These are phyloP conservation scores for Metschnikowia proteae DNA, from an alignment of 805 yeast species.

Conservation along the genomic window DNA sequence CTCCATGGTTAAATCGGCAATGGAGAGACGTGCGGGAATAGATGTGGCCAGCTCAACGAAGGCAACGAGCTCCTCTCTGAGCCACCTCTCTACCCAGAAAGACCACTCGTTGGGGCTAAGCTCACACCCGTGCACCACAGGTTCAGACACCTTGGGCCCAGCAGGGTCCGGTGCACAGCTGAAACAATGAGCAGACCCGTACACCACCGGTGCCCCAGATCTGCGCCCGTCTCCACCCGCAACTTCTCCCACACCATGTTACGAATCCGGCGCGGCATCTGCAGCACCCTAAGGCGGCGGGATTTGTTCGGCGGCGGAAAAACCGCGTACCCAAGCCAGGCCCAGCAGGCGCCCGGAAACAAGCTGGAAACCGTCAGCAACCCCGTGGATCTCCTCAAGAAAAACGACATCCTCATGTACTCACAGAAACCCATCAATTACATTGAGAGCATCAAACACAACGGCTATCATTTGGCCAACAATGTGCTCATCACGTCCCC, in stretches of 20 bases:
- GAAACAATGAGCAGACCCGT: not conserved
- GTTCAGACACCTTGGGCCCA: no score
- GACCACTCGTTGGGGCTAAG: no score
- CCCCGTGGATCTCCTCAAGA: slow-evolving; percentile 42
- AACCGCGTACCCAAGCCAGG: slow-evolving; percentile 10
- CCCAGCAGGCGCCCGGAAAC: slow-evolving; percentile 29
- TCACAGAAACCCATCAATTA: slow-evolving; percentile 42
- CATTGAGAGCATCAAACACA: slow-evolving; percentile 41
- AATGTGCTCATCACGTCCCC: slow-evolving; percentile 47
- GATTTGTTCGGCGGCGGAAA: slow-evolving; percentile 32
- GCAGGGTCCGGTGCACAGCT: no score
- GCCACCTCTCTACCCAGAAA: no score
- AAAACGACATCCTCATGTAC: slow-evolving; percentile 41
- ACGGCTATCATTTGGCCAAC: slow-evolving; percentile 59
- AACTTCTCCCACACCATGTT: not conserved
- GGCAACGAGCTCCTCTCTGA: no score
- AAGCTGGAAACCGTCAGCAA: slow-evolving; percentile 39
- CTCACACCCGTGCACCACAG: no score
- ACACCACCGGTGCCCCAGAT: not conserved
- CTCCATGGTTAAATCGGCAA: no score
- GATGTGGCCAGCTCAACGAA: no score
- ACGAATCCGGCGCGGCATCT: not conserved
- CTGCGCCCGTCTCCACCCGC: not conserved
- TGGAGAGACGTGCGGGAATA: no score
- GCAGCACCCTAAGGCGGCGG: slow-evolving; percentile 2